phyloP scores from a whole-genome alignment of 805 yeast genomes.

The Monosporozyma unispora region DNA sequence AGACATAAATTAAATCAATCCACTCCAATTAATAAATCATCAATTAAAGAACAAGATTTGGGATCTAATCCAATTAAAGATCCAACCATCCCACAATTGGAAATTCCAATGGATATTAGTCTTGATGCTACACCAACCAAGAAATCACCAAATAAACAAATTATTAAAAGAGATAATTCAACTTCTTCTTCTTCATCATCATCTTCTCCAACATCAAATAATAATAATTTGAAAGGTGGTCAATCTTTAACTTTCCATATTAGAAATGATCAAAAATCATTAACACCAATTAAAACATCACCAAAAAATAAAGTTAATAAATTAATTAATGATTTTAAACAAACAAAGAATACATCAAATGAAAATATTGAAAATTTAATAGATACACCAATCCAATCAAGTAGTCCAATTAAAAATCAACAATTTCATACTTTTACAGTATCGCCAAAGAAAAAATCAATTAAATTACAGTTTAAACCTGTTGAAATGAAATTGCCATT shows the following conservation, averaged over 20 bases:
- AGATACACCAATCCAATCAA: not conserved
- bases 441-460: slow-evolving; percentile 4
- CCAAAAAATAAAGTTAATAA: slow-evolving; percentile 29
- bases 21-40: not conserved
- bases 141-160: slow-evolving; percentile 6
- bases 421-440: not conserved
- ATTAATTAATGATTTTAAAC: slow-evolving; percentile 20
- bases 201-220: too few relatives aligned
- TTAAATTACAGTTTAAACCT: slow-evolving; percentile 12
- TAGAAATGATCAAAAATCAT: slow-evolving; percentile 22
- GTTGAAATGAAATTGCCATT: slow-evolving; percentile 12
- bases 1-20: slow-evolving; percentile 31
- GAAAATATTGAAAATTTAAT: not conserved
- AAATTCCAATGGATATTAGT: slow-evolving; percentile 3
- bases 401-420: slow-evolving; percentile 1
- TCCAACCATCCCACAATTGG: slow-evolving; percentile 3
- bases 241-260: slow-evolving; percentile 29
- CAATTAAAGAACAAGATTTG: not conserved
- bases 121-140: slow-evolving; percentile 13
- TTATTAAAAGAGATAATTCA: slow-evolving; percentile 1
- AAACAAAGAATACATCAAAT: not conserved
- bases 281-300: slow-evolving; percentile 26
- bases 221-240: slow-evolving; percentile 14
- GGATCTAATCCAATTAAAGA: not conserved
- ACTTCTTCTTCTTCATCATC: slow-evolving; percentile 3